Percentiles rank a stretch among this genome's conserved stretches.
Conservation (phyloP, 129 eudicot genomes). For the Lonicera japonica region DNA sequence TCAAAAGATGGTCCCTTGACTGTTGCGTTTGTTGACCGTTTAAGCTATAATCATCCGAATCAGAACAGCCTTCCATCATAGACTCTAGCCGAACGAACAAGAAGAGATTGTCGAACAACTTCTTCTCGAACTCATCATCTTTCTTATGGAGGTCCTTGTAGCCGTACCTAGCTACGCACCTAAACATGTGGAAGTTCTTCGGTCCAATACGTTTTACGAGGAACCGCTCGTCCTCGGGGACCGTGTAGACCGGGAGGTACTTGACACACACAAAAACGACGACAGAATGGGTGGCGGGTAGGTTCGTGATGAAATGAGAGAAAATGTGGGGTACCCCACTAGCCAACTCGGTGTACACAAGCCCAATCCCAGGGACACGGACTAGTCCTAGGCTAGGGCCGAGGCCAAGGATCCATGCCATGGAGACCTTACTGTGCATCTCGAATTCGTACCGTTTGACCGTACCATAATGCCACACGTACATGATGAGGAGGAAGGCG, state of each 20-base stretch:
- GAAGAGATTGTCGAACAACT: constrained; percentile 69
- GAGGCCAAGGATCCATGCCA: constrained; percentile 91
- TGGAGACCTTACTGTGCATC: constrained; percentile 88
- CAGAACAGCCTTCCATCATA: constrained; percentile 96
- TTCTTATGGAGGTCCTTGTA: constrained; percentile 92
- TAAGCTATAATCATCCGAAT: constrained; percentile 80
- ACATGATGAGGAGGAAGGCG: constrained; percentile 77
- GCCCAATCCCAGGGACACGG: constrained; percentile 93
- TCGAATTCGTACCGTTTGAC: constrained; percentile 81
- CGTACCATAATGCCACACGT: constrained; percentile 92
- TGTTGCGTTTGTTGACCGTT: constrained; percentile 49
- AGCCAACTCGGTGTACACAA: constrained; percentile 94
- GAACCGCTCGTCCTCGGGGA: constrained; percentile 81
- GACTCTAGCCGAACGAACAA: constrained; percentile 79
- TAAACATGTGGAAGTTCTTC: constrained; percentile 82
- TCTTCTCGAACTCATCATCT: constrained; percentile 81
- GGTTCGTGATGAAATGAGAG: constrained; percentile 87
- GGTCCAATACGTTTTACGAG: constrained; percentile 91
- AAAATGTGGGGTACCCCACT: constrained; percentile 91
- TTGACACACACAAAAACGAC: constrained; percentile 88
- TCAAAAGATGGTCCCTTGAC: constrained; percentile 37
- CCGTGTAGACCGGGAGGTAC: constrained; percentile 80
- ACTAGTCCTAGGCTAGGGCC: constrained; percentile 96
- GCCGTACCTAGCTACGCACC: constrained; percentile 92
- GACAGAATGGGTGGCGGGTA: constrained; percentile 87